A percentile compares a stretch with the other conserved stretches of the same genome.
These are phyloP conservation scores for maize (Zea mays) DNA, from an alignment of 176 grass and related monocot species.

Conservation along the genomic window DNA sequence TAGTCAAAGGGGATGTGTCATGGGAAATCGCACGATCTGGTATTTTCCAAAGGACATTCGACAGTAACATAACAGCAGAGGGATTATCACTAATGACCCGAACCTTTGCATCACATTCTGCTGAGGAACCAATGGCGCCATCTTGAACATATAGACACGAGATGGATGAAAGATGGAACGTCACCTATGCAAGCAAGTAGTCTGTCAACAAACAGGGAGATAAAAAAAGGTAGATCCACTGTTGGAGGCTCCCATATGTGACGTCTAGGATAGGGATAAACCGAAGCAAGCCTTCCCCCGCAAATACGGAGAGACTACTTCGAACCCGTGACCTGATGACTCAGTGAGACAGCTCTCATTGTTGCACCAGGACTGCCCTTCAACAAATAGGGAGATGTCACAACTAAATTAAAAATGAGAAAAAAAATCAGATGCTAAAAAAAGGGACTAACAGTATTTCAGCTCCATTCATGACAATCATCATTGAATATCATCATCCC, in stretches of 20 bases:
- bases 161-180: slow-evolving; percentile 77
- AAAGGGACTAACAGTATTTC: not conserved
- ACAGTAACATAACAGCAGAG: slow-evolving; percentile 59
- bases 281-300: no score
- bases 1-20: slow-evolving; percentile 78
- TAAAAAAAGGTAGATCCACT: no score
- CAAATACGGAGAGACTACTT: no score
- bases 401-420: not conserved
- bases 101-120: slow-evolving; percentile 80
- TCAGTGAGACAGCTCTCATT: no score
- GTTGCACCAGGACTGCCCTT: no score
- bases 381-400: no score
- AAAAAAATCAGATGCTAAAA: not conserved
- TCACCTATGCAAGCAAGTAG: slow-evolving; percentile 58
- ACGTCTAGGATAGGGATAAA: no score
- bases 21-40: slow-evolving; percentile 77
- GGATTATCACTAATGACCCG: slow-evolving; percentile 83
- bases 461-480: slow-evolving; percentile 5
- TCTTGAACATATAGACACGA: slow-evolving; percentile 79
- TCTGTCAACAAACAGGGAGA: not conserved
- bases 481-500: no score
- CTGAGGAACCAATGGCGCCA: slow-evolving; percentile 66
- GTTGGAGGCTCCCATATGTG: no score
- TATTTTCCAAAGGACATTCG: slow-evolving; percentile 66
- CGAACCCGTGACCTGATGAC: no score